A percentile compares a stretch with the other conserved stretches of the same genome.
Conservation (phyloP, 345 rosid genomes). For the Lumnitzera littorea region DNA sequence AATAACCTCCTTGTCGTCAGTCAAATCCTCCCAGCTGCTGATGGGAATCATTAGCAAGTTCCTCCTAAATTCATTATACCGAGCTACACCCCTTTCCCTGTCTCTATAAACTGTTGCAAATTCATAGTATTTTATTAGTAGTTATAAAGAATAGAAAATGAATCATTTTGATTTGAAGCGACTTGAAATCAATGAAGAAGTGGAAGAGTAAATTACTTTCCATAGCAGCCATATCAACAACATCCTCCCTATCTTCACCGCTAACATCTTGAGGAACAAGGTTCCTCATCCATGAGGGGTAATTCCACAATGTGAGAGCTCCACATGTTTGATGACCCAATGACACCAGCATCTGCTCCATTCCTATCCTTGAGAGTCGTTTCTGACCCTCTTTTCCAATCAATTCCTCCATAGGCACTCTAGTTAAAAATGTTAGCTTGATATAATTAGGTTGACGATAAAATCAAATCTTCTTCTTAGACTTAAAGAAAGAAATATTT, state of each 20-base stretch:
- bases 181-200: neutral
- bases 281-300: slow-evolving; percentile 69
- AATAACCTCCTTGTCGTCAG: slow-evolving; percentile 49
- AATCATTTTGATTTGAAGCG: neutral
- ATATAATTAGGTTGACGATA: too few species aligned
- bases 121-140: neutral
- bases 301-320: slow-evolving; percentile 62
- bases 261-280: slow-evolving; percentile 58
- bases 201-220: slow-evolving; percentile 35
- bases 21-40: slow-evolving; percentile 60
- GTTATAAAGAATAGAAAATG: too few species aligned
- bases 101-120: slow-evolving; percentile 54
- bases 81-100: slow-evolving; percentile 57
- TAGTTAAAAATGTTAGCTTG: slow-evolving; percentile 1
- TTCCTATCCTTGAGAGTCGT: slow-evolving; percentile 38
- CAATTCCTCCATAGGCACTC: slow-evolving; percentile 55
- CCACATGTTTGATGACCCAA: slow-evolving; percentile 73
- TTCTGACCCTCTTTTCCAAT: slow-evolving; percentile 42
- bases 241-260: slow-evolving; percentile 55
- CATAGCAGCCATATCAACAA: slow-evolving; percentile 65
- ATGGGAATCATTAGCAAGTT: slow-evolving; percentile 63
- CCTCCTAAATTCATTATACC: slow-evolving; percentile 64
- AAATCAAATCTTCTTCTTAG: neutral
- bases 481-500: neutral
- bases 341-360: slow-evolving; percentile 60